Percentiles rank a stretch among this genome's conserved stretches.
These are phyloP conservation scores for Imleria badia DNA, from an alignment of 768 basidiomycete genomes.

Conservation along the genomic window DNA sequence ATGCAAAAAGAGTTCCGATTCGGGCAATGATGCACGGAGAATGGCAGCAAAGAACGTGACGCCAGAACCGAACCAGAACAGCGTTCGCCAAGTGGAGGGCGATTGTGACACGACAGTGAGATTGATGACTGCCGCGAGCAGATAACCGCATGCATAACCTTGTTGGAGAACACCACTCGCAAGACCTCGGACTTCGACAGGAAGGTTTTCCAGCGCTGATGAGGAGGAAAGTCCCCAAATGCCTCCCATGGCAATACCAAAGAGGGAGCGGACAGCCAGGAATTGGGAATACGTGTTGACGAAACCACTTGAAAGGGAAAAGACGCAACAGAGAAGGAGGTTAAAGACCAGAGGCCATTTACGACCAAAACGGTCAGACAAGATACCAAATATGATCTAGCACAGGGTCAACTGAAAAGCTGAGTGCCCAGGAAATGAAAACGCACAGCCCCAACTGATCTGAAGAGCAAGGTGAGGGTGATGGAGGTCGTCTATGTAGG, in stretches of 20 bases:
- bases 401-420: not conserved
- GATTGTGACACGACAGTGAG: conserved; percentile 49
- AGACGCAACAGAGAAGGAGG: conserved; percentile 63
- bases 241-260: conserved; percentile 87
- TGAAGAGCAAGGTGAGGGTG: conserved; percentile 90
- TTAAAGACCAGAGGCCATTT: conserved; percentile 91
- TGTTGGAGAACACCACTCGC: conserved; percentile 84
- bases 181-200: conserved; percentile 82
- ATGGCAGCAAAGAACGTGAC: conserved; percentile 68
- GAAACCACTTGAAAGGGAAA: conserved; percentile 83
- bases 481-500: conserved; percentile 68
- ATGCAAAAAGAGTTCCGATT: conserved; percentile 70
- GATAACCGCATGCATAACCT: conserved; percentile 86
- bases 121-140: conserved; percentile 83
- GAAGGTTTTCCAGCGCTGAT: conserved; percentile 86
- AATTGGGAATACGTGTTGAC: conserved; percentile 75
- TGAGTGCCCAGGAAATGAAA: not conserved
- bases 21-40: conserved; percentile 68
- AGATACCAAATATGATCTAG: conserved; percentile 70
- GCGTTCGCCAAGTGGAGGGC: conserved; percentile 59
- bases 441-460: conserved; percentile 69
- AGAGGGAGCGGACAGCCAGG: conserved; percentile 78
- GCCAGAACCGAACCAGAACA: conserved; percentile 82
- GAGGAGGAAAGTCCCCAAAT: conserved; percentile 85
- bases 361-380: conserved; percentile 88